Base-by-base conservation (phyloP, 148 eudicot genomes). In the Camellia lanceoleosa region DNA sequence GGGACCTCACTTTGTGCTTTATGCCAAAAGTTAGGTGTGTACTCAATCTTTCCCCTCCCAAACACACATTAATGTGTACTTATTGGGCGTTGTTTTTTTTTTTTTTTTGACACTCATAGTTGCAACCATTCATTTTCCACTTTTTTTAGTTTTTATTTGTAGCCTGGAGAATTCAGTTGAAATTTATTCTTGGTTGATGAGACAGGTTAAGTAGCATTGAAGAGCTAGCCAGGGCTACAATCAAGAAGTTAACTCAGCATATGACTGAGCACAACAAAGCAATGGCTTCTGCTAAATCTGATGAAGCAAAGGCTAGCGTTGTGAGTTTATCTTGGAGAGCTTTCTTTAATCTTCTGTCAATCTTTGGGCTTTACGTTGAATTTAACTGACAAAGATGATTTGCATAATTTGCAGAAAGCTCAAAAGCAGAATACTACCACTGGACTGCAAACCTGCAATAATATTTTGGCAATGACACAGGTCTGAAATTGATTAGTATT, bases 391-490 rank as follows among this genome's bases (percentile, higher is more conserved):
- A 65, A 16, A 51, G 8, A 16, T 10, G 47, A 38, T 14, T 23
- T 65, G 16, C 59, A 16, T 55, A 38, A 74, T 77, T 13, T 89
- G 89, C 95, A 94, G 98, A 92, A 89, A 91, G 79, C 85, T 64
- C 88, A 94, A 79, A 89, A 90, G 83, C 98, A 91, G 85, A 91
- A 90, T 75, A 82, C 97, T 58, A 90, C 93, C 14, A 84, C 90
- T 9, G 98, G 98, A 55, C 78, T 94, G 84, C 88, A 90, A 74
- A 94, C 98, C 62, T 92, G 97, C 91, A 94, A 94, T 82, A 94
- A 94, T 85, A 92, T 94, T 78, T 87, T 94, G 76, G 89, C 97
- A 64, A 94, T 94, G 98, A 85, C 98, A 70, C 92, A 30, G 30
- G 30, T 30, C 30, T 30, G 30, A 30, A 30, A 30, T 30, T 30